phyloP scores from a whole-genome alignment of 495 filamentous ascomycete species.

The Neurospora cerealis region DNA sequence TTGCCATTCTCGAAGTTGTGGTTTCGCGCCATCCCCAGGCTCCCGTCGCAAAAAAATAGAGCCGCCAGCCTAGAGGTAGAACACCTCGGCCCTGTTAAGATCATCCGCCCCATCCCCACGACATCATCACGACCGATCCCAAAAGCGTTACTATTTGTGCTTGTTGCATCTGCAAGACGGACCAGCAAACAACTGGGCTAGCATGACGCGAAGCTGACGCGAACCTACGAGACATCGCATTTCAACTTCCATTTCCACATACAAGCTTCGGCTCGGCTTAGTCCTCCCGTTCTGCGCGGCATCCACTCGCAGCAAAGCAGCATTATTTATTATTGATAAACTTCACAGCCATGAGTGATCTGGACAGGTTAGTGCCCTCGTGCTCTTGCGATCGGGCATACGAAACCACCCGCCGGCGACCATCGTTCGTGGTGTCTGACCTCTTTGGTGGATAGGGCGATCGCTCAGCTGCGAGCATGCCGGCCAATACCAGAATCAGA shows the following conservation, averaged over 20 bases:
- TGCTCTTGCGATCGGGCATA: slow-evolving; percentile 28
- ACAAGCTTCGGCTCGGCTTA: neutral
- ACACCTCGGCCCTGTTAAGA: neutral
- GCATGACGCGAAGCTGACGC: slow-evolving; percentile 4
- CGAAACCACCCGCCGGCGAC: slow-evolving; percentile 28
- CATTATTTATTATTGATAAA: neutral
- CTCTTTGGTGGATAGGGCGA: slow-evolving; percentile 51
- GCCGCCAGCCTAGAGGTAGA: neutral
- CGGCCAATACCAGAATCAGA: slow-evolving; percentile 91
- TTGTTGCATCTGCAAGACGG: neutral
- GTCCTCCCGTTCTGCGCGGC: neutral
- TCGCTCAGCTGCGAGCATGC: slow-evolving; percentile 87
- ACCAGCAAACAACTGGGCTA: neutral
- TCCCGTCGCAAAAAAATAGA: neutral
- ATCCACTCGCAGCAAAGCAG: neutral
- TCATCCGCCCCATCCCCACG: neutral
- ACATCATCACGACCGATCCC: neutral
- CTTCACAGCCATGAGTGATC: slow-evolving; percentile 16
- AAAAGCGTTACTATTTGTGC: neutral
- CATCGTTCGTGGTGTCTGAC: neutral
- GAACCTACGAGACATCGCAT: neutral
- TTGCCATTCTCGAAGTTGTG: neutral
- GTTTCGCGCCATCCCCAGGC: neutral
- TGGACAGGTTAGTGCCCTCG: slow-evolving; percentile 17
- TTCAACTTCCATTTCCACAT: neutral